Base-by-base conservation (phyloP, 2,329 filamentous ascomycete species). In the Apiospora arundinis region DNA sequence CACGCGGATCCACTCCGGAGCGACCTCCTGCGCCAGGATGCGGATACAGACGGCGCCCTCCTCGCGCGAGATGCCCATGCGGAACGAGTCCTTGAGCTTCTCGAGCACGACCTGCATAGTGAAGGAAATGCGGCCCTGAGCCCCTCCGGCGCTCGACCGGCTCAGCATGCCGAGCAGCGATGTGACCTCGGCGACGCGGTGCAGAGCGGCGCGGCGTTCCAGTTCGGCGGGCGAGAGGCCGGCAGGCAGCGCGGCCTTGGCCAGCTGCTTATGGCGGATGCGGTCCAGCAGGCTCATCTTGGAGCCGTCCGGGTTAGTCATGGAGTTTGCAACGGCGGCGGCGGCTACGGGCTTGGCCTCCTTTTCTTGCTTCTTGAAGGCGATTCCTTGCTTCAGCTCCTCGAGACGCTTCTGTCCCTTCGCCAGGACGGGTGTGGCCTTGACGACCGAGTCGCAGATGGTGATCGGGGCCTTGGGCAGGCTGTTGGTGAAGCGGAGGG, bases 251-350 rank as follows among this genome's bases (percentile, higher is more conserved):
- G 85, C 78, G 73, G 83, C 77, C 79, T 88, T 79, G 79, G 88
- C 85, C 75, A 87, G 81, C 75, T 93, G 89, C 83, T 95, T 95
- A 70, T 88, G 85, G 74, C 92, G 91, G 74, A 97, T 89, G 67
- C 93, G 91, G 80, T 95, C 93, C 71, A 96, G 86, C 32, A 97
- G 88, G 69, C 89, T 90, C 83, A 92, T 90, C 82, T 91, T 85
- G 65, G 81, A 80, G 60, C 83, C 85, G 68, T 85, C 84, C 1
- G 83, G 73, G 72, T 86, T 87, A 48, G 82, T 74, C 70, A 81
- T 75, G 0, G 80, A 71, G 5, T 80, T 74, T 60, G 77, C 76
- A 70, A 74, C 9, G 78, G 78, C 56, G 74, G 77, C 69, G 73
- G 79, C 65, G 46, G 76, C 76, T 37, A 81, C 80, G 69, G 79